These are phyloP conservation scores for Fusarium sambucinum DNA, from an alignment of 2,329 filamentous ascomycete species.

Conservation along the genomic window DNA sequence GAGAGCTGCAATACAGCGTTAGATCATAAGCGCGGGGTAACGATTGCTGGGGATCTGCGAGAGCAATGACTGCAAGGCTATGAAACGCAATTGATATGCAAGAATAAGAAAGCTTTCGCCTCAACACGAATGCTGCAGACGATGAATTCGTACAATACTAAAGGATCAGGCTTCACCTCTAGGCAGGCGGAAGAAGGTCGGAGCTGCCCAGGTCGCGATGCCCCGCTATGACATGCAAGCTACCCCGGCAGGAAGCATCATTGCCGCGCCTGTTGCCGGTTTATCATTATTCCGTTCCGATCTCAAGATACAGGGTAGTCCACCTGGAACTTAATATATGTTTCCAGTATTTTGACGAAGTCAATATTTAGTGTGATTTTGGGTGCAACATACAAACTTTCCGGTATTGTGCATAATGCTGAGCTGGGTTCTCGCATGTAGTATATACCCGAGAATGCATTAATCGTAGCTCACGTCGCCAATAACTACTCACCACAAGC, in stretches of 20 bases:
- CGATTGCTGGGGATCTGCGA: background rate
- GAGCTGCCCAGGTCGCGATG: slow-evolving; percentile 32
- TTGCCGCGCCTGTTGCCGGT: slow-evolving; percentile 11
- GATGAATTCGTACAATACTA: slow-evolving; percentile 15
- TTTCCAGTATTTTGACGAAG: too few relatives aligned
- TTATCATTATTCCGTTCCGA: slow-evolving; percentile 15
- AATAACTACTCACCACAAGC: background rate
- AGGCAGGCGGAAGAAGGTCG: slow-evolving; percentile 48
- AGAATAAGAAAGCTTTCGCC: slow-evolving; percentile 5
- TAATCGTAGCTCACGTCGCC: too few relatives aligned
- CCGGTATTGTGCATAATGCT: too few relatives aligned
- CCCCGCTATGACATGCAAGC: slow-evolving; percentile 48
- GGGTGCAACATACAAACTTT: too few relatives aligned
- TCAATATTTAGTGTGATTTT: too few relatives aligned
- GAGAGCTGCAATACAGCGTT: slow-evolving; percentile 24
- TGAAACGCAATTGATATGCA: background rate
- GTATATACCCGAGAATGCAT: too few relatives aligned
- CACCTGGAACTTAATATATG: background rate
- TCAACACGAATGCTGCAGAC: slow-evolving; percentile 32
- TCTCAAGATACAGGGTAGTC: background rate
- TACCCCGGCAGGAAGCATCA: slow-evolving; percentile 9
- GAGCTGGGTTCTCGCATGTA: too few relatives aligned
- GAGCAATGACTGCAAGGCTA: background rate
- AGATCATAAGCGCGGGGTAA: slow-evolving; percentile 42
- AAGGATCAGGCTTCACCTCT: slow-evolving; percentile 40